Evolutionary conservation across 108 stramenopile species (phyloP), one percentile per base, ranked within the genome.

Genomic region (Skeletonema costatum): DNA sequence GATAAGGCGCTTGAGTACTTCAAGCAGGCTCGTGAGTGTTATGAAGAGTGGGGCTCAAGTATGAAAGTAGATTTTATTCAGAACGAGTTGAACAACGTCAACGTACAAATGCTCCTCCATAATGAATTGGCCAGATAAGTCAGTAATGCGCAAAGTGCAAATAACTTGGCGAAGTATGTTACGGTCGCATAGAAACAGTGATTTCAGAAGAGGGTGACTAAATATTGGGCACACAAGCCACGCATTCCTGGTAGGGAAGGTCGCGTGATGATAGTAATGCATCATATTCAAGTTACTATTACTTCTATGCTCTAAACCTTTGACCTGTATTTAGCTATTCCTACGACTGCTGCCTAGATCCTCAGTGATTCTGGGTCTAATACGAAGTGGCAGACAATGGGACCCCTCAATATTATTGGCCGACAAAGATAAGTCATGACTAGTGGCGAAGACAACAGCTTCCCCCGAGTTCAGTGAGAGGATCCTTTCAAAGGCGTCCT

Each of bases 371-470:
- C 78, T 65, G 13, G 78, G 78, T 12, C 78, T 65, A 53, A 80
- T 80, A 32, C 78, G 72, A 17, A 80, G 30, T 21, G 78, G 73
- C 42, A 80, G 64, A 17, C 72, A 67, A 33, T 62, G 50, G 0
- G 73, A 74, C 12, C 53, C 64, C 32, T 60, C 78, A 30, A 60
- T 74, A 0, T 25, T 60, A 8, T 74, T 53, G 12, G 25, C 64
- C 25, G 25, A 25, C 25, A 25, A 25, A 14, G 63, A 50, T 14
- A 80, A 30, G 29, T 60, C 41, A 50, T 73, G 78, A 16, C 78
- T 73, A 11, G 78, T 67, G 11, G 78, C 78, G 60, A 80, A 80
- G 11, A 36, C 73, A 32, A 80, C 53, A 16, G 78, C 78, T 68
- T 80, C 66, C 3, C 78, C 78, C 46, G 39, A 11, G 5, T 32